Base-by-base conservation (phyloP, 2,329 filamentous ascomycete species). In the Pseudogymnoascus sp. region DNA sequence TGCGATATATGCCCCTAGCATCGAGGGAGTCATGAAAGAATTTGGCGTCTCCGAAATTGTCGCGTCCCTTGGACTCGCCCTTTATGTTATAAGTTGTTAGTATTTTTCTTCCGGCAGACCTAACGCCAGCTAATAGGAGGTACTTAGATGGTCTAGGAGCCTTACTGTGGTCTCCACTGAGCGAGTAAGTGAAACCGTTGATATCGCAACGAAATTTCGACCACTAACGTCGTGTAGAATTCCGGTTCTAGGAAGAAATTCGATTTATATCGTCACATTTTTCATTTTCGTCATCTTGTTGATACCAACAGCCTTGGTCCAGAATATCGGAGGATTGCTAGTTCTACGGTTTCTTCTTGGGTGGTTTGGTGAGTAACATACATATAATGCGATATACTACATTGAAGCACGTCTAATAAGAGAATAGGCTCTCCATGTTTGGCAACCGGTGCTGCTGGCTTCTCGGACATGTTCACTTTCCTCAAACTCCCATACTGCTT, bases 231-330 rank as follows among this genome's bases (percentile, higher is more conserved):
- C n/a, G 42, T 81, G 78, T 55, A 86, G 89, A 73, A 82, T 90
- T 23, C 84, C 86, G 0, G 70, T 78, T 49, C 79, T 89, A 55
- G 87, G 88, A 2, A 79, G 87, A 8, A 90, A 85, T 69, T 81
- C 82, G 1, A 80, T 86, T 3, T 90, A 90, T 72, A 81, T 88
- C 35, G 72, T 82, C 67, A 86, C 86, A 4, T 88, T 90, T 74
- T 81, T 83, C 63, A 76, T 88, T 28, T 91, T 89, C 69, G 84
- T 88, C 55, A 79, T 89, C 63, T 75, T 90, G 8, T 84, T 81
- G 2, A 80, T 90, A 55, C 86, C 86, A 0, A 83, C 85, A 0
- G 84, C 85, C 0, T 72, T 90, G 0, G 82, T 84, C 4, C 74
- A 81, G 35, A 88, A 84, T 71, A 88, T 84, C 63, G 73, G 81